Percentiles rank a stretch among this genome's conserved stretches.
Evolutionary conservation across 495 filamentous ascomycete genomes (phyloP).

Genomic region (Lophiostoma macrostomum): DNA sequence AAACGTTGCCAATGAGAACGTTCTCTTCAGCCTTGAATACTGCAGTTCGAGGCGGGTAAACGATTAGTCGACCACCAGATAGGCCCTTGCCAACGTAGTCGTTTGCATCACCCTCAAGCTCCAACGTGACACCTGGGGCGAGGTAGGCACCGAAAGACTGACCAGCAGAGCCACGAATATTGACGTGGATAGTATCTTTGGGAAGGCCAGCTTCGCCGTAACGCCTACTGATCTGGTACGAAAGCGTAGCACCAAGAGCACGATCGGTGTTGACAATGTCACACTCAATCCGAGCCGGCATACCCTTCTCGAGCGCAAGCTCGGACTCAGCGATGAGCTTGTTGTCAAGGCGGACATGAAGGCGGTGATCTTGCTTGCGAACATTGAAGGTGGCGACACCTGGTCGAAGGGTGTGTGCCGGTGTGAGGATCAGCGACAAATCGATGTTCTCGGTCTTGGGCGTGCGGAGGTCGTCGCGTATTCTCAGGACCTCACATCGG

Average conservation of each 20-base stretch:
- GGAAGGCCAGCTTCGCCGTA: conserved; percentile 90
- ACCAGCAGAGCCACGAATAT: conserved; percentile 97
- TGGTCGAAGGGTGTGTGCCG: conserved; percentile 91
- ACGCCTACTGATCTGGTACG: conserved; percentile 91
- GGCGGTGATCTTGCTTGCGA: conserved; percentile 92
- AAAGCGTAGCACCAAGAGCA: conserved; percentile 89
- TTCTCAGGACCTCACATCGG: conserved; percentile 79
- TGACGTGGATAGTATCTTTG: conserved; percentile 93
- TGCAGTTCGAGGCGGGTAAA: conserved; percentile 91
- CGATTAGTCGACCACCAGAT: conserved; percentile 90
- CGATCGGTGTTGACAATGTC: conserved; percentile 99
- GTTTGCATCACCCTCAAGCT: conserved; percentile 96
- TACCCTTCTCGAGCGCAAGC: conserved; percentile 90
- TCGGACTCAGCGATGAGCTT: conserved; percentile 98
- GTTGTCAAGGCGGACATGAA: conserved; percentile 95
- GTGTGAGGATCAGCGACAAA: conserved; percentile 91
- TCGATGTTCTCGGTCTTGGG: conserved; percentile 93
- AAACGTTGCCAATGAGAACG: conserved; percentile 92
- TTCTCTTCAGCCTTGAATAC: conserved; percentile 99
- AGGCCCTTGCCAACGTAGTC: conserved; percentile 98
- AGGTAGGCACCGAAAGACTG: conserved; percentile 98
- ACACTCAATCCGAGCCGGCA: conserved; percentile 92
- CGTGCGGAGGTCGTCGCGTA: conserved; percentile 84
- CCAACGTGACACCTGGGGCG: conserved; percentile 90
- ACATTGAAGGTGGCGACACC: conserved; percentile 99